Evolutionary conservation across 352 stramenopile species (phyloP).

Genomic region (Phytophthora fragariae): DNA sequence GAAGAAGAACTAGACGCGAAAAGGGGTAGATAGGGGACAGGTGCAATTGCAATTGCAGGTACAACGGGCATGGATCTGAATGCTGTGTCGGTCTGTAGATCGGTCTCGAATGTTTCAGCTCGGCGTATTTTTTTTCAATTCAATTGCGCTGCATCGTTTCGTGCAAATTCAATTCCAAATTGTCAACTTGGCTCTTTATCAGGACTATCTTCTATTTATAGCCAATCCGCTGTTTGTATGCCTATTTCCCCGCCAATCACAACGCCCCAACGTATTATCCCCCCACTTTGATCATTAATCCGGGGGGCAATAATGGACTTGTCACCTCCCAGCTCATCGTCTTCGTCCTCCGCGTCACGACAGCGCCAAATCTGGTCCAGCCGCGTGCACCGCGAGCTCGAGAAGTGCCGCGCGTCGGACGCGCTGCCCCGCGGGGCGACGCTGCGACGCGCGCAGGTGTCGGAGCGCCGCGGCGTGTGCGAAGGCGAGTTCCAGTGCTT

Average conservation of each 20-base stretch:
- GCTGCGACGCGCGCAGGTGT: constrained; percentile 55
- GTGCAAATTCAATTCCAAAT: background rate
- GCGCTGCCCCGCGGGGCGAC: constrained; percentile 53
- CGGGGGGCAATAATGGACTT: constrained; percentile 25
- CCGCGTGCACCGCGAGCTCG: constrained; percentile 73
- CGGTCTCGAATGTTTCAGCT: constrained; percentile 2
- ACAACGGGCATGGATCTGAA: background rate
- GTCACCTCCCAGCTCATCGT: constrained; percentile 9
- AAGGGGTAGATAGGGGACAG: constrained; percentile 32
- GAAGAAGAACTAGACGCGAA: constrained; percentile 22
- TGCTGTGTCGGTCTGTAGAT: background rate
- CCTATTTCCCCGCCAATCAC: constrained; percentile 21
- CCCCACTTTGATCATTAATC: constrained; percentile 23
- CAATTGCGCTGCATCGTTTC: constrained; percentile 27
- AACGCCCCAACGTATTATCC: constrained; percentile 7
- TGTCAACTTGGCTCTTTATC: no score
- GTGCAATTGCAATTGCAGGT: constrained; percentile 4
- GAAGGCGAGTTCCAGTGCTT: constrained; percentile 77
- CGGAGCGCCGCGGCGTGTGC: constrained; percentile 55
- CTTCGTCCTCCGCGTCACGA: constrained; percentile 29
- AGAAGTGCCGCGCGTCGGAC: constrained; percentile 57
- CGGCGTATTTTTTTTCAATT: constrained; percentile 32
- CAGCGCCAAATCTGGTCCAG: constrained; percentile 80
- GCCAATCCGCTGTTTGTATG: constrained; percentile 15
- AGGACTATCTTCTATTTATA: constrained; percentile 9